Conservation (phyloP, 1,284 basidiomycete genomes). For the Moesziomyces antarcticus region DNA sequence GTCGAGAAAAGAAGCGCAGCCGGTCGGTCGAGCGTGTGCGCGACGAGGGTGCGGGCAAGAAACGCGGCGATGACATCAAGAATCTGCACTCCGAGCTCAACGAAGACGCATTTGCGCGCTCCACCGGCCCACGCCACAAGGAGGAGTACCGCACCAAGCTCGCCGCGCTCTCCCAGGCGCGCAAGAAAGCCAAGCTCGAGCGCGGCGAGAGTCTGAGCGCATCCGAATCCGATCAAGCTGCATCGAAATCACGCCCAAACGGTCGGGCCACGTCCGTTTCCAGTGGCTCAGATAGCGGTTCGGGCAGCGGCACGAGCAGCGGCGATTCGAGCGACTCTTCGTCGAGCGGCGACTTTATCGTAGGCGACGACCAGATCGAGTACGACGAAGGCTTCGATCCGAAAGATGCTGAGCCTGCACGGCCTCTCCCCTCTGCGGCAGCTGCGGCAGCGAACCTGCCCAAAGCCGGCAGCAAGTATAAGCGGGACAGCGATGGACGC, state of each 20-base stretch:
- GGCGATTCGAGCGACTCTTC: constrained; percentile 6
- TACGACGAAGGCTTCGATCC: constrained; percentile 30
- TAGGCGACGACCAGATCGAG: constrained; percentile 37
- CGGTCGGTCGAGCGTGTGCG: constrained; percentile 2
- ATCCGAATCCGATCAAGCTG: constrained; percentile 6
- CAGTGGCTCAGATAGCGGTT: constrained; percentile 5
- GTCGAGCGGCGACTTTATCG: constrained; percentile 32
- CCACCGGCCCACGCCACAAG: constrained; percentile 35
- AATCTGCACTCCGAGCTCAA: constrained; percentile 48
- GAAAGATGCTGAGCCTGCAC: neutral
- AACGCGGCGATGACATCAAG: constrained; percentile 25
- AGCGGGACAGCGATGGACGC: constrained; percentile 14
- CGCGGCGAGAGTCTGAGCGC: constrained; percentile 14
- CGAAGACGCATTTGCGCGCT: constrained; percentile 48
- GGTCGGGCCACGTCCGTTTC: constrained; percentile 2
- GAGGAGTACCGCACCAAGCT: constrained; percentile 37
- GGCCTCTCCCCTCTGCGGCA: neutral
- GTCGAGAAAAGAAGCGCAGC: constrained; percentile 2
- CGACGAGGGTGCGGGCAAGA: constrained; percentile 5
- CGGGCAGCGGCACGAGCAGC: constrained; percentile 5
- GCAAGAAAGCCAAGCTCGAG: constrained; percentile 23
- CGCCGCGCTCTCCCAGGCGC: constrained; percentile 24
- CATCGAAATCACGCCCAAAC: constrained; percentile 1
- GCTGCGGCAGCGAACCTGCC: neutral
- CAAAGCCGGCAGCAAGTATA: neutral